These are phyloP conservation scores for Pseudopediastrum boryanum DNA, from an alignment of 139 green algal species.

Conservation along the genomic window DNA sequence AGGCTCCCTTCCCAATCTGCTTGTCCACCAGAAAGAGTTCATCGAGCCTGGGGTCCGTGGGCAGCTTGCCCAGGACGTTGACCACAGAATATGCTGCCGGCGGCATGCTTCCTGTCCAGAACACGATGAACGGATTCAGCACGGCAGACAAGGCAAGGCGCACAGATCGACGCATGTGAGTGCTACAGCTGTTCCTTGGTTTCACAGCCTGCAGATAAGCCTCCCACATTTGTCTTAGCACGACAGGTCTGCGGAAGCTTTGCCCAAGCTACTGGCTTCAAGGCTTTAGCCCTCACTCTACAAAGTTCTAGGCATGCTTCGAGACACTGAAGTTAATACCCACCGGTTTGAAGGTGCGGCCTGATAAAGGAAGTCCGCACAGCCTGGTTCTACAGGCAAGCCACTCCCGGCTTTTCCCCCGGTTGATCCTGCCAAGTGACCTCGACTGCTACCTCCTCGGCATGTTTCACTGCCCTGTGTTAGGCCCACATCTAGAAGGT, in stretches of 20 bases:
- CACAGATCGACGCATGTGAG: neutral
- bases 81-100: conserved; percentile 17
- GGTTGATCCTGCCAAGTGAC: too few species aligned
- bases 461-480: too few species aligned
- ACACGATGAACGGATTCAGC: neutral
- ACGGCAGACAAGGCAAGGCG: neutral
- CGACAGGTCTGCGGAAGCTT: conserved; percentile 1
- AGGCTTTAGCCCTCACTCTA: too few species aligned
- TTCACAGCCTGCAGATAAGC: neutral
- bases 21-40: conserved; percentile 48
- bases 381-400: too few species aligned
- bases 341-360: too few species aligned
- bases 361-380: too few species aligned
- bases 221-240: conserved; percentile 4
- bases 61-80: conserved; percentile 52
- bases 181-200: neutral
- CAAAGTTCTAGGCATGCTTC: too few species aligned
- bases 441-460: too few species aligned
- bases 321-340: too few species aligned
- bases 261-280: too few species aligned
- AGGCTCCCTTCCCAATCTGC: conserved; percentile 67
- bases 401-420: too few species aligned
- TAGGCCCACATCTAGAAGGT: too few species aligned
- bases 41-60: conserved; percentile 49
- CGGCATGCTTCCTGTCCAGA: neutral